phyloP scores from a whole-genome alignment of 2,329 filamentous ascomycete species.

The Penicillium olsonii region DNA sequence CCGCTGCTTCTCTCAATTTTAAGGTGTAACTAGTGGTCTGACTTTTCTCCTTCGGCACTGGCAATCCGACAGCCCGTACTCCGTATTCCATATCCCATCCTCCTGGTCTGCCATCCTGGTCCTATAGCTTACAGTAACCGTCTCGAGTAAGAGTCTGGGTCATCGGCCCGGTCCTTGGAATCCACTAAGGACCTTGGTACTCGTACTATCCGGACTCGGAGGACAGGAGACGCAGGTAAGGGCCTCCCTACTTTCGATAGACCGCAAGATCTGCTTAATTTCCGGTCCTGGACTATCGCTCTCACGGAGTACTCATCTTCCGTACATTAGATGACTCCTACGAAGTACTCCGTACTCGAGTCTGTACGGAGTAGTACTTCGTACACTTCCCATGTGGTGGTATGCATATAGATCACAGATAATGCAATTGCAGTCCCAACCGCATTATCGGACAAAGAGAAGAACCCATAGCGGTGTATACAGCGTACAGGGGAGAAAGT shows the following conservation, averaged over 20 bases:
- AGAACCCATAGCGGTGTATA: conserved; percentile 6
- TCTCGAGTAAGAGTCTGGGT: background rate
- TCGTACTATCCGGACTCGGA: background rate
- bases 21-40: background rate
- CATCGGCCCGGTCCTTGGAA: background rate
- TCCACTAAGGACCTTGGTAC: background rate
- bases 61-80: background rate
- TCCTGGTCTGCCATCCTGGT: no score
- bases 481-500: background rate
- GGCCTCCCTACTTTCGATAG: background rate
- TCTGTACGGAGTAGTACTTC: no score
- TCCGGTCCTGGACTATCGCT: background rate
- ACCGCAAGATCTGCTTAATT: background rate
- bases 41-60: background rate
- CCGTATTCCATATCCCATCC: no score
- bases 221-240: background rate
- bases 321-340: no score
- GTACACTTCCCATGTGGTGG: background rate
- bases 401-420: conserved; percentile 21
- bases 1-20: conserved; percentile 3
- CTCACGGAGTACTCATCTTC: no score
- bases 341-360: background rate
- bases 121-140: background rate
- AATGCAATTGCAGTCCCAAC: conserved; percentile 23
- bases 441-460: conserved; percentile 19